Conservation (phyloP, 805 yeast genomes). For the Naumovozyma dairenensis region DNA sequence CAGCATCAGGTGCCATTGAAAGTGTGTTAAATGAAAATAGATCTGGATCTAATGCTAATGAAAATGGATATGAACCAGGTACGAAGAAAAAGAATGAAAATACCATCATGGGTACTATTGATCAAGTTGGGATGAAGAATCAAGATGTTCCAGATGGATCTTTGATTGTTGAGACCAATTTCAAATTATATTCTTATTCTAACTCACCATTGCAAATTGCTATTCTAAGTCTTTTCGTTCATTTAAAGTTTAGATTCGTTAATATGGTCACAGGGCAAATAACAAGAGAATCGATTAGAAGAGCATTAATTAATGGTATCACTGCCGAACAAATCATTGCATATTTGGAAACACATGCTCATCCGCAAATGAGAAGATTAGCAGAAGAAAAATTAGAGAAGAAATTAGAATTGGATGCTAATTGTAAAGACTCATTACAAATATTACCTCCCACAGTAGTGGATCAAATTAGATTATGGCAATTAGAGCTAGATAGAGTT, state of each 20-base stretch:
- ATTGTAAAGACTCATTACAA: slow-evolving; percentile 43
- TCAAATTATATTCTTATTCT: slow-evolving; percentile 85
- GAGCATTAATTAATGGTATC: slow-evolving; percentile 79
- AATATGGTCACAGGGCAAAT: slow-evolving; percentile 91
- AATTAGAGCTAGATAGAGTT: slow-evolving; percentile 86
- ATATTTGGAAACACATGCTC: slow-evolving; percentile 85
- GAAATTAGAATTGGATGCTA: slow-evolving; percentile 48
- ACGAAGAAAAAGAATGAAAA: slow-evolving; percentile 10
- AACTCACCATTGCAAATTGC: slow-evolving; percentile 93
- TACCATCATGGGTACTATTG: slow-evolving; percentile 18
- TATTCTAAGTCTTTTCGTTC: slow-evolving; percentile 78
- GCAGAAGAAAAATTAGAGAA: slow-evolving; percentile 64
- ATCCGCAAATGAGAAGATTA: slow-evolving; percentile 72
- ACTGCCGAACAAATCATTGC: slow-evolving; percentile 90
- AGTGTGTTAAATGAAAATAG: slow-evolving; percentile 40
- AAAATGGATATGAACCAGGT: no score
- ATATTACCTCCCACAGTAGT: slow-evolving; percentile 91
- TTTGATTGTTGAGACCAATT: slow-evolving; percentile 85
- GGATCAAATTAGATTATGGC: slow-evolving; percentile 95
- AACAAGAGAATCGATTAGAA: slow-evolving; percentile 83
- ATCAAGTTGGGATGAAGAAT: slow-evolving; percentile 16
- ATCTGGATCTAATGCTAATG: slow-evolving; percentile 6
- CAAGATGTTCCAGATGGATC: slow-evolving; percentile 43
- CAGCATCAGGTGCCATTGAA: slow-evolving; percentile 69
- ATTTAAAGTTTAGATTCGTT: slow-evolving; percentile 71